These are phyloP conservation scores for Saccharomyces hybrid DNA, from an alignment of 1,139 yeast species.

Conservation along the genomic window DNA sequence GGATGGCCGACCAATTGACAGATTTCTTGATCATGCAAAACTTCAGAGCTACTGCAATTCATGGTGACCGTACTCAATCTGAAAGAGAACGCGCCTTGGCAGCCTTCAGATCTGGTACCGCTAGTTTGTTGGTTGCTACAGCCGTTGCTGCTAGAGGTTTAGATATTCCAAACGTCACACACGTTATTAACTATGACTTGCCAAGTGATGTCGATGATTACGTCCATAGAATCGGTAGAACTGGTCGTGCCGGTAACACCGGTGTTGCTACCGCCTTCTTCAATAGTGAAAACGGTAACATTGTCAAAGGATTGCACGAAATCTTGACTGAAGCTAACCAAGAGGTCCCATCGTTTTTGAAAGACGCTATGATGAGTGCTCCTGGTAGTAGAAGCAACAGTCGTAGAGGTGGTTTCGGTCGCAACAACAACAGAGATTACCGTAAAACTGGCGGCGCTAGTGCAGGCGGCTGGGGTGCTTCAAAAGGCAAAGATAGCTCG, in stretches of 20 bases:
- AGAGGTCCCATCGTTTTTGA: conserved; percentile 87
- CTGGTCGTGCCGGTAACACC: conserved; percentile 99
- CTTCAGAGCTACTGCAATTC: conserved; percentile 96
- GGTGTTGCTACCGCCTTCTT: conserved; percentile 98
- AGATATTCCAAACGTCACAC: conserved; percentile 97
- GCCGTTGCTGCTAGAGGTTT: conserved; percentile 97
- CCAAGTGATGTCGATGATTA: conserved; percentile 97
- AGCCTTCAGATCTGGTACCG: conserved; percentile 53
- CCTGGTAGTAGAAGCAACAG: conserved; percentile 55
- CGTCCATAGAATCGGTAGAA: conserved; percentile 99
- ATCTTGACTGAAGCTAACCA: conserved; percentile 93
- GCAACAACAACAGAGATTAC: conserved; percentile 45
- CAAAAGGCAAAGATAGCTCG: conserved; percentile 28
- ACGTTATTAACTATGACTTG: conserved; percentile 92
- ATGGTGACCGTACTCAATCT: conserved; percentile 96
- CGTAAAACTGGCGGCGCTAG: conserved; percentile 41
- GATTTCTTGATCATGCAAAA: conserved; percentile 84
- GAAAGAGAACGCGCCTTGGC: conserved; percentile 95
- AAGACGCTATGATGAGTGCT: conserved; percentile 71
- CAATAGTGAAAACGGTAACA: conserved; percentile 88
- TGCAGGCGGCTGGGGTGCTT: conserved; percentile 32
- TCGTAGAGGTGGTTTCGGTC: conserved; percentile 47
- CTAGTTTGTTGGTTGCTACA: conserved; percentile 74
- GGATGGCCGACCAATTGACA: conserved; percentile 95
- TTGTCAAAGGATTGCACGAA: conserved; percentile 82